Evolutionary conservation across 2,329 filamentous ascomycete species (phyloP), one percentile per base, ranked within the genome.

Genomic region (Westerdykella sp.): DNA sequence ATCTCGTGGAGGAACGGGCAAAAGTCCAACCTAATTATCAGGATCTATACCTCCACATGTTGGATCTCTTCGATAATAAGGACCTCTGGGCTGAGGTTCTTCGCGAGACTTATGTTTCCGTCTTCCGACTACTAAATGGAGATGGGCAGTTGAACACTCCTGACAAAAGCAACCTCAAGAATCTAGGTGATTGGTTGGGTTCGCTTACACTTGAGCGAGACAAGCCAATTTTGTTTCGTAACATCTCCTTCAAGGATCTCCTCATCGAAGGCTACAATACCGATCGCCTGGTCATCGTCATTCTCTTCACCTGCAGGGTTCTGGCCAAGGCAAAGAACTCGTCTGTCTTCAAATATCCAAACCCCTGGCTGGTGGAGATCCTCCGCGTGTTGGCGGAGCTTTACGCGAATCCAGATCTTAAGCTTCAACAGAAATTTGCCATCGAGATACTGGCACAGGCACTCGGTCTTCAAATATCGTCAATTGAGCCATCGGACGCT

Each of bases 11-110:
- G 60, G 87, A 96, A 63, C 87, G 94, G 37, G 94, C 91, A 25
- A 97, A 96, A 69, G 84, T 95, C 74, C 91, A 98, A 63, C 90
- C 91, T 5, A 98, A 98, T 66, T 97, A 94, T 60, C 93, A 98
- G 56, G 79, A 85, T 46, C 80, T 98, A 16, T 98, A 98, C 63
- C 78, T 97, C 39, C 87, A 95, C 56, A 78, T 98, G 40, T 78
- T 98, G 47, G 84, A 84, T 43, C 79, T 89, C 28, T 87, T 97
- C 54, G 80, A 87, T 53, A 82, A 93, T 62, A 85, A 80, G 59
- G 70, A 77, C 9, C 73, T 98, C 1, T 95, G 88, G 85, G 76
- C 81, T 2, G 89, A 97, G 63, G 84, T 97, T n/a, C 73, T 97
- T 25, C 79, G 91, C 38, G 90, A 97, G 70, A 97, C 93, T 0